Evolutionary conservation across 305 asterid genomes (phyloP).

Genomic region (Solanum hybrid): DNA sequence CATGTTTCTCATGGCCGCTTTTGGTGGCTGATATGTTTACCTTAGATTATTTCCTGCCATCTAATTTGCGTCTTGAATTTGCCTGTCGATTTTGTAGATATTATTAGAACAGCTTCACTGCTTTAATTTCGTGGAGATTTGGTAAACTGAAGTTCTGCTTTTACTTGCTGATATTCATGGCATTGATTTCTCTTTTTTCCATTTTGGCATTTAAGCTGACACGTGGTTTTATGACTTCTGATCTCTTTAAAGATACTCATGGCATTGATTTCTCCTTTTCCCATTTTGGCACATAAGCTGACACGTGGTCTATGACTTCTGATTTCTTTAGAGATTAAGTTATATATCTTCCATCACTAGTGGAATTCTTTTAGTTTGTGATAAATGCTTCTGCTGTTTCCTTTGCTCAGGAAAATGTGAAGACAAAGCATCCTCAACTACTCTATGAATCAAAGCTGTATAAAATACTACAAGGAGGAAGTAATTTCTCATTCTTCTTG

Average conservation of each 20-base stretch:
- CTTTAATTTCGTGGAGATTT: neutral
- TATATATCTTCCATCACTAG: neutral
- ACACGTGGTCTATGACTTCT: neutral
- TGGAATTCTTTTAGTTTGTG: neutral
- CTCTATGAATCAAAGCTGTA: slow-evolving; percentile 72
- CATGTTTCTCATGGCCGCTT: neutral
- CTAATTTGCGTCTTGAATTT: neutral
- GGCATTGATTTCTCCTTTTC: neutral
- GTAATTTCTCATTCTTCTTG: slow-evolving; percentile 32
- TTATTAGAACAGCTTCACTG: neutral
- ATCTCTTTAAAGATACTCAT: neutral
- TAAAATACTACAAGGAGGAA: slow-evolving; percentile 83
- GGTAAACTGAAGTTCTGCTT: neutral
- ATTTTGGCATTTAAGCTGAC: neutral
- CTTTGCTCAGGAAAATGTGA: slow-evolving; percentile 63
- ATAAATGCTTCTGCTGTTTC: neutral
- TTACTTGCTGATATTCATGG: neutral
- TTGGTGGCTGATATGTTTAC: neutral
- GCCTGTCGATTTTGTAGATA: neutral
- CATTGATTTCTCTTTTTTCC: neutral
- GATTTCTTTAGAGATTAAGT: neutral
- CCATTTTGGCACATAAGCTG: neutral
- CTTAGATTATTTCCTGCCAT: neutral
- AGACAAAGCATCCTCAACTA: slow-evolving; percentile 85
- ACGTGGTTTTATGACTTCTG: neutral